Evolutionary conservation across 2,329 filamentous ascomycete species (phyloP).

Genomic region (Lachnellula occidentalis): DNA sequence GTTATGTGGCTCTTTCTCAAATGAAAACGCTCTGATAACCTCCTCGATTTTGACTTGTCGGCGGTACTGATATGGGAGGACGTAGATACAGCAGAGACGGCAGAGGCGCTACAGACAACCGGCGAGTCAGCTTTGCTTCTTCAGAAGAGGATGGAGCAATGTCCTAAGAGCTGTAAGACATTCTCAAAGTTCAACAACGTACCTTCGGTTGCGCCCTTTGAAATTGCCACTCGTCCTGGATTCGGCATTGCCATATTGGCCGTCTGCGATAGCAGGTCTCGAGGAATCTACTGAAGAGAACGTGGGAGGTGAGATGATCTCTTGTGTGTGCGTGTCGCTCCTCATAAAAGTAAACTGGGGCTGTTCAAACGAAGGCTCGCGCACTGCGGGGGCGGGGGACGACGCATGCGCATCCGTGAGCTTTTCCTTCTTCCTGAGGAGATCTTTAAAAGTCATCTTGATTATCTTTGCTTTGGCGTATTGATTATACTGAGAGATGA

Average conservation of each 20-base stretch:
- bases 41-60: conserved; percentile 25
- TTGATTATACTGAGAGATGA: neutral
- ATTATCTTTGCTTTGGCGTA: neutral
- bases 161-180: too few relatives aligned
- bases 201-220: conserved; percentile 34
- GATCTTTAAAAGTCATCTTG: conserved; percentile 53
- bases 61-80: conserved; percentile 23
- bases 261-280: conserved; percentile 3
- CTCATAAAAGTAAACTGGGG: conserved; percentile 80
- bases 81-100: conserved; percentile 42
- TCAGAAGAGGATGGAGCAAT: too few relatives aligned
- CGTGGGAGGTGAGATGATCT: conserved; percentile 67
- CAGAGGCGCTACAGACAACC: conserved; percentile 29
- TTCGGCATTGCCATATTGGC: conserved; percentile 11
- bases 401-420: conserved; percentile 34
- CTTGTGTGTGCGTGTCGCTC: conserved; percentile 76
- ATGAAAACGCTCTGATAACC: conserved; percentile 67
- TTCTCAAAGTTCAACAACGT: too few relatives aligned
- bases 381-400: conserved; percentile 25
- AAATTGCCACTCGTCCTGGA: conserved; percentile 28
- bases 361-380: conserved; percentile 13
- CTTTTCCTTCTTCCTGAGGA: conserved; percentile 59
- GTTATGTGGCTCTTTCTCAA: conserved; percentile 52
- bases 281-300: conserved; percentile 36
- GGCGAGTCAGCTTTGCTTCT: too few relatives aligned